Evolutionary conservation across 805 yeast species (phyloP), one percentile per base, ranked within the genome.

Genomic region (Wickerhamiella australiensis): DNA sequence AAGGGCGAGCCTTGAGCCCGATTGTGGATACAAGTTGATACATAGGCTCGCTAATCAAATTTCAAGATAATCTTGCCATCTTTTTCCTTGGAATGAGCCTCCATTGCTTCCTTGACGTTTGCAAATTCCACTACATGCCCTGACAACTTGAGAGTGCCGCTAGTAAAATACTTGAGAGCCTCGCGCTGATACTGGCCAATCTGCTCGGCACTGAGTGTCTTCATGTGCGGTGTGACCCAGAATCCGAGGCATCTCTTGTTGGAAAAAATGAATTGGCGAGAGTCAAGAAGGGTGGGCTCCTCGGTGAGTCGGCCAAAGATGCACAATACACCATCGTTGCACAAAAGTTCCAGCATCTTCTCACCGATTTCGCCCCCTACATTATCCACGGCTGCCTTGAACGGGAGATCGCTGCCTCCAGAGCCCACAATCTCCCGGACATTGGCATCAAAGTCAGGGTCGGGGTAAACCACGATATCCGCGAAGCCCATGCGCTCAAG

Each of bases 11-110:
- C n/a, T n/a, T n/a, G n/a, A n/a, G n/a, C n/a, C n/a, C n/a, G n/a
- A n/a, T n/a, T n/a, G n/a, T n/a, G n/a, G n/a, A n/a, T n/a, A n/a
- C n/a, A n/a, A n/a, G n/a, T 31, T 5, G 36, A n/a, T 18, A 21
- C 33, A 29, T n/a, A 12, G 9, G 13, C 33, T n/a, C 13, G 9
- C 33, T 29, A 5, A 29, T 11, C 33, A 4, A 5, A 11, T 22
- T 15, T 44, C 17, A 64, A n/a, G 23, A 44, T 23, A 22, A 44
- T 29, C 47, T 44, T 44, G 17, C 47, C 47, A 11, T 17, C 27
- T 40, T 44, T 44, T 15, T 21, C 26, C 13, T 12, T 20, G 13
- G 35, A 7, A 20, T 13, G 20, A 13, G 47, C 47, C 6, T 26
- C 47, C 38, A 33, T 12, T 11, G 47, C 47, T 40, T 44, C 33